Evolutionary conservation across 1,284 basidiomycete genomes (phyloP), one percentile per base, ranked within the genome.

Genomic region (Naganishia albida): DNA sequence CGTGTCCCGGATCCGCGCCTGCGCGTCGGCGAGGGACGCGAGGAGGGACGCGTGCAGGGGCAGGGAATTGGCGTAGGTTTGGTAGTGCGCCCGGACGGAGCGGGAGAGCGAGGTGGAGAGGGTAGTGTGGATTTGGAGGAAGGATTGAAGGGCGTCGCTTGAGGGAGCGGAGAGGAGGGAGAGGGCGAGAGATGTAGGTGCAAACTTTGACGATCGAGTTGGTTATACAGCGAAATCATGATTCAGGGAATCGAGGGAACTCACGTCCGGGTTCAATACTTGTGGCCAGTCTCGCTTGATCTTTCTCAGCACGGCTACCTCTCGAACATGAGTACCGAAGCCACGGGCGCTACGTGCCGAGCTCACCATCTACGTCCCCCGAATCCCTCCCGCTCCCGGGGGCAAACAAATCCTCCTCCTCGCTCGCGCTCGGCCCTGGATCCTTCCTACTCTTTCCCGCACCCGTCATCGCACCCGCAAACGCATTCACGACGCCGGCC

Each of bases 241-340:
- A 20, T 59, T 30, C 67, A 59, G 20, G 13, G 30, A 48, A 20
- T 67, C 62, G 34, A 38, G 66, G 38, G n/a, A 39, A 73, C 86
- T 81, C 77, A 91, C 90, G 76, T 93, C 89, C 52, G 88, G 85
- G 69, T 92, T 86, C 66, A 90, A 86, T 51, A 94, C 86, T 72
- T 91, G 88, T 67, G 90, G 89, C 92, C 93, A 98, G 66, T 91
- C 91, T 70, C 89, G 87, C 72, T 85, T 86, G 68, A 97, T 90
- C 75, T 89, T 86, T 68, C 89, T 86, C 69, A 98, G 80, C 3
- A 96, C 86, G 66, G 87, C 91, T 93, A 64, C n/a, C 13, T n/a
- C 28, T 12, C 20, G 26, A 44, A 43, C 49, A 7, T 20, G 3
- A 49, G 23, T 12, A 49, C 15, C 46, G 46, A 16, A 20, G 62